phyloP scores from a whole-genome alignment of 2,329 filamentous ascomycete genomes.

The Hypoxylon sp. region DNA sequence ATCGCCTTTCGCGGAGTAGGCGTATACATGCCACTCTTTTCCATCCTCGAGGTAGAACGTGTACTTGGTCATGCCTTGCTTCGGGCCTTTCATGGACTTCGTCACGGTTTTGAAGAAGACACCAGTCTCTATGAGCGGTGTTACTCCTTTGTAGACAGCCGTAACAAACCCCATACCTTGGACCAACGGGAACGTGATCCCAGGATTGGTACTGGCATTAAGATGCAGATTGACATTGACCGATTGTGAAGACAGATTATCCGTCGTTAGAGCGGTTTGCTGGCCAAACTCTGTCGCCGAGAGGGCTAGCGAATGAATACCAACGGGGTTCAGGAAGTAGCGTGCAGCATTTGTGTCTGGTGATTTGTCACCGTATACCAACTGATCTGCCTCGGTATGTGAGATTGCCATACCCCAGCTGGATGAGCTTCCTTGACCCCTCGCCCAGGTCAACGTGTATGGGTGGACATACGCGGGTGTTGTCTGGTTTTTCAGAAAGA shows the following conservation, averaged over 20 bases:
- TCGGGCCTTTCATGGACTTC: conserved; percentile 65
- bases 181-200: conserved; percentile 82
- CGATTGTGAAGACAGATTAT: conserved; percentile 68
- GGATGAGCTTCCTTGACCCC: conserved; percentile 68
- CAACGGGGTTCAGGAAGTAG: conserved; percentile 85
- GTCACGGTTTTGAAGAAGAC: conserved; percentile 79
- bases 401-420: conserved; percentile 84
- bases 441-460: conserved; percentile 76
- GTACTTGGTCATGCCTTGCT: conserved; percentile 79
- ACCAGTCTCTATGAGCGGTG: conserved; percentile 78
- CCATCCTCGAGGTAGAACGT: conserved; percentile 77
- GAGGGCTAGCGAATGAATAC: conserved; percentile 82
- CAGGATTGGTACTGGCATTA: conserved; percentile 63
- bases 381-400: conserved; percentile 75
- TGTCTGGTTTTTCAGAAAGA: conserved; percentile 80
- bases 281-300: conserved; percentile 79
- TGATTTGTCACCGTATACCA: conserved; percentile 72
- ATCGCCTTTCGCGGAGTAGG: conserved; percentile 68
- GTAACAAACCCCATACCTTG: conserved; percentile 94
- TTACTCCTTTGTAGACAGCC: conserved; percentile 75
- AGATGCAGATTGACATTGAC: conserved; percentile 75
- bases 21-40: conserved; percentile 84
- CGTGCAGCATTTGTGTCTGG: conserved; percentile 68
- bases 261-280: conserved; percentile 67
- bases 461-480: conserved; percentile 80